Base-by-base conservation (phyloP, 148 eudicot genomes). In the Simmondsia chinensis region DNA sequence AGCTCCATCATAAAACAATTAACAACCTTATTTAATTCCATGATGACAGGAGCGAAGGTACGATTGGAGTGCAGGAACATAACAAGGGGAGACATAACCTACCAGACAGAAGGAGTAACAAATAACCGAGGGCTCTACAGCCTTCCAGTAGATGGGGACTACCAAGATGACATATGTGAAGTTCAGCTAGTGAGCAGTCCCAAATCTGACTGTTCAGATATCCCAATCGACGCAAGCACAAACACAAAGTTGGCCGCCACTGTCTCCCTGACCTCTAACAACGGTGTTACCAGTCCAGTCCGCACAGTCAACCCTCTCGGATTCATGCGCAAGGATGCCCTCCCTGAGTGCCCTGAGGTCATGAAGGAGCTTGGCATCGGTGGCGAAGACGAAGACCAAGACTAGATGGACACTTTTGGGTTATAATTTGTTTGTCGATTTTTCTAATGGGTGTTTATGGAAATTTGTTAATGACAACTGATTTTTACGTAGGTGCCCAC, bases 261-360 rank as follows among this genome's bases (percentile, higher is more conserved):
- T 47, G 38, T 79, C 1, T 42, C 56, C 39, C 60, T 79, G 1
- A 69, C 87, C n/a, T 20, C 52, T 13, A 65, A 72, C 71, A 66
- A 59, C 30, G 87, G 87, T 9, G 68, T 72, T 24, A 59, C 70
- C 4, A 36, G 59, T 6, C 36, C 51, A 0, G 36, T 43, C 17
- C 82, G 87, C 24, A 38, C 51, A 2, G 79, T 73, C 10, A 75
- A 72, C 38, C 73, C 87, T 37, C 70, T 79, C 0, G 70, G 76
- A 0, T 75, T 79, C 59, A 18, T 71, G 52, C 52, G 20, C 50
- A 66, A 65, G 39, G 32, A 29, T 0, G 63, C 71, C 2, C 54
- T 56, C 6, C 32, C 68, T 1, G 73, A 65, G 34, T 79, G 82
- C 43, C 36, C 30, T 5, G 40, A 62, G 1, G 48, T 65, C 35